Percentiles rank a stretch among this genome's conserved stretches.
Conservation (phyloP, 305 asterid species). For the Fraxinus sp. region DNA sequence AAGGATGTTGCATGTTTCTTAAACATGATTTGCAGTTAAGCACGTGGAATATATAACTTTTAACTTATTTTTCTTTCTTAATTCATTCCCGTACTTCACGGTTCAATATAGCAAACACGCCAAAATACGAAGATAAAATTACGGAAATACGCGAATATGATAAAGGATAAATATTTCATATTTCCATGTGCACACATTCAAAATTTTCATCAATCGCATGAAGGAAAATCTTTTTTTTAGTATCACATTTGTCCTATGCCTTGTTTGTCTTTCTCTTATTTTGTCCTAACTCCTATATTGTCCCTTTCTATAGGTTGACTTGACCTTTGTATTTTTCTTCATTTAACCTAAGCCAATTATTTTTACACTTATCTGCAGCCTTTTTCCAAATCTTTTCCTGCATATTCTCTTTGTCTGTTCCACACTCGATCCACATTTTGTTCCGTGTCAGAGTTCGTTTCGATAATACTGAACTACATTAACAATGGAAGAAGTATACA, state of each 20-base stretch:
- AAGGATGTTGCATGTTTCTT: conserved; percentile 15
- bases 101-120: background rate
- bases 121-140: background rate
- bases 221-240: background rate
- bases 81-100: background rate
- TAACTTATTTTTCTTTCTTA: background rate
- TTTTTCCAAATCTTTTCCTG: background rate
- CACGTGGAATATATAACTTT: background rate
- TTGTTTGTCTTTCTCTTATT: background rate
- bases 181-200: background rate
- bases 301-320: background rate
- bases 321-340: background rate
- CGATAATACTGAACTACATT: background rate
- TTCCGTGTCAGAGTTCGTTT: background rate
- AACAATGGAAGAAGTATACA: background rate
- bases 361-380: background rate
- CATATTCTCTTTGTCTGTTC: background rate
- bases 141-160: background rate
- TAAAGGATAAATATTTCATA: background rate
- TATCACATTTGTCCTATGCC: background rate
- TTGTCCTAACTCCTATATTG: background rate
- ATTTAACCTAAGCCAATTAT: background rate
- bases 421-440: background rate
- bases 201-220: background rate
- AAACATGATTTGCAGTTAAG: background rate